phyloP scores from a whole-genome alignment of 1,284 basidiomycete species.

The Ceratobasidium sp. region DNA sequence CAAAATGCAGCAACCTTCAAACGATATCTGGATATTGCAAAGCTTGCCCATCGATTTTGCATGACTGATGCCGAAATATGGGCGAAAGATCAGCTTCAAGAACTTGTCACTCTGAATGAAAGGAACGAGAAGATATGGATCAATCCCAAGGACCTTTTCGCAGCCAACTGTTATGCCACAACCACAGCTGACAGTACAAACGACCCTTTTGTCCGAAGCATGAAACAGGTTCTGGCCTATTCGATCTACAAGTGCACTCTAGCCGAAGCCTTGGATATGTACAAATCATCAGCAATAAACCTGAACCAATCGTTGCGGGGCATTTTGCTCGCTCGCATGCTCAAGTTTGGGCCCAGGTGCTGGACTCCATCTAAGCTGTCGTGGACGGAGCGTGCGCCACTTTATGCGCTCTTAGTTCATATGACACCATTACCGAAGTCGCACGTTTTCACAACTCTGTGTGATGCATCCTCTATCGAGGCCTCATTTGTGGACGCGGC shows the following conservation, averaged over 20 bases:
- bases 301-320: not conserved
- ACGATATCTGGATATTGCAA: constrained; percentile 5
- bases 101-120: not conserved
- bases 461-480: not conserved
- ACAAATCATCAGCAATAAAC: not conserved
- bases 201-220: not conserved
- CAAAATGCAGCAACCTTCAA: not conserved
- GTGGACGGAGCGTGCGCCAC: not conserved
- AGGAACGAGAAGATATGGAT: not conserved
- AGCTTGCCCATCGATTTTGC: not conserved
- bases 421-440: not conserved
- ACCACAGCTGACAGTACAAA: not conserved
- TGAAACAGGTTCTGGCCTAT: not conserved
- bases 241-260: not conserved
- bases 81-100: not conserved
- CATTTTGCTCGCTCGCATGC: not conserved
- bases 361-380: not conserved
- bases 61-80: not conserved
- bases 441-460: not conserved
- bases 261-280: not conserved
- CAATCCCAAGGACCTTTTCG: not conserved
- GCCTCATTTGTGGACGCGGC: not conserved
- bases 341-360: not conserved
- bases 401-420: not conserved
- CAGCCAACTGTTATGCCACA: not conserved